phyloP scores from a whole-genome alignment of 441 rosid species.

The Dalechampia spathulata region DNA sequence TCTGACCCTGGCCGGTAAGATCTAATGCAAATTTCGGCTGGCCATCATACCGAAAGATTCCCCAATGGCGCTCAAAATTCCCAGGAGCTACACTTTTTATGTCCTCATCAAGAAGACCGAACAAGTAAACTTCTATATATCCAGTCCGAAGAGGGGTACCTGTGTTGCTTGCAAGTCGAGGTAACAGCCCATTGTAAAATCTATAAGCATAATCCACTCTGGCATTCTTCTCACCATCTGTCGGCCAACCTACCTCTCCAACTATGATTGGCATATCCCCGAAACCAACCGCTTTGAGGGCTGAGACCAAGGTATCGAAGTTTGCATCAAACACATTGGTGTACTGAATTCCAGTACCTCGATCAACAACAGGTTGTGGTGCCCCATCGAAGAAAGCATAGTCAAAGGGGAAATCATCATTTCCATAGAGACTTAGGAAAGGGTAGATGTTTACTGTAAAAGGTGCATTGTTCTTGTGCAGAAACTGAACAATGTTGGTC shows the following conservation, averaged over 20 bases:
- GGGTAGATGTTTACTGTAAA: slow-evolving; percentile 91
- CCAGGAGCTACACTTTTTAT: slow-evolving; percentile 83
- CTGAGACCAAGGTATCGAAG: slow-evolving; percentile 71
- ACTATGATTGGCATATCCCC: slow-evolving; percentile 60
- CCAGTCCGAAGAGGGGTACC: slow-evolving; percentile 85
- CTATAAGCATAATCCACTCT: slow-evolving; percentile 55
- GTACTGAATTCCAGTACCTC: slow-evolving; percentile 45
- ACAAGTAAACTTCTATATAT: slow-evolving; percentile 64
- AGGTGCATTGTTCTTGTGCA: slow-evolving; percentile 61
- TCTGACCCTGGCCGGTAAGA: slow-evolving; percentile 59
- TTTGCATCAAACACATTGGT: slow-evolving; percentile 81
- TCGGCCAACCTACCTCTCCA: slow-evolving; percentile 98
- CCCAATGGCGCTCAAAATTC: slow-evolving; percentile 93
- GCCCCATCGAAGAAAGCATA: slow-evolving; percentile 86
- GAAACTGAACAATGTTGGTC: slow-evolving; percentile 70
- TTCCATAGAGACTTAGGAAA: slow-evolving; percentile 73
- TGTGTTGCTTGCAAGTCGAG: slow-evolving; percentile 41
- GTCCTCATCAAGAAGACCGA: slow-evolving; percentile 79
- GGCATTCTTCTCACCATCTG: slow-evolving; percentile 79
- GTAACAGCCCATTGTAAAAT: slow-evolving; percentile 71
- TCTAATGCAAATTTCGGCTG: slow-evolving; percentile 70
- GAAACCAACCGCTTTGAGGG: slow-evolving; percentile 47
- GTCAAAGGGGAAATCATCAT: slow-evolving; percentile 62
- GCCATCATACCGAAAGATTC: slow-evolving; percentile 76
- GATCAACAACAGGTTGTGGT: slow-evolving; percentile 39